Base-by-base conservation (phyloP, 192 early-diverging fungal genomes). In the Coemansia asiatica region DNA sequence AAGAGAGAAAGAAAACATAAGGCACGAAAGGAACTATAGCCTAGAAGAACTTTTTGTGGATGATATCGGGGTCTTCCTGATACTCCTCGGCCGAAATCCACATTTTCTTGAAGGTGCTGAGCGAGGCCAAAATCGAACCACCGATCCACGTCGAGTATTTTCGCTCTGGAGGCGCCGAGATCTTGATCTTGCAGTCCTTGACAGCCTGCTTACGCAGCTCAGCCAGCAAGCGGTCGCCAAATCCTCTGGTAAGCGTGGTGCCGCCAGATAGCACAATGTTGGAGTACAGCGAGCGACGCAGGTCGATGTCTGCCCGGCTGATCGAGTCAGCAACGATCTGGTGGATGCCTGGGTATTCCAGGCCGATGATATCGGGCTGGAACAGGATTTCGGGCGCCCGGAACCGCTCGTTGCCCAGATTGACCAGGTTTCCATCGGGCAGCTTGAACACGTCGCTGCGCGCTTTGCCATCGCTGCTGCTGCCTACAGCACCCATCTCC, bases 101-200 rank as follows among this genome's bases (percentile, higher is more conserved):
- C 94, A 98, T 96, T 88, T 95, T 97, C 76, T 96, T 96, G 85
- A 98, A 98, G n/a, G 96, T 94, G 80, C 92, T 93, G 62, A 98
- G 86, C 10, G 92, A 92, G 7, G 94, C 95, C 50, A 98, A 69
- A 84, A 99, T 98, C 29, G 92, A 94, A 0, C 95, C 95, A 58
- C 95, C 97, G 68, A 98, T 95, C 96, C 97, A 99, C 28, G 95
- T 98, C 28, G 92, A 92, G 80, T 96, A 99, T 75, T 95, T 98
- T 63, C 97, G 90, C 85, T 99, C 97, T 26, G 94, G 95, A 46
- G 95, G 96, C 0, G 96, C 95, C 33, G 88, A 94, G 66, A 99
- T 97, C 75, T 94, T 97, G 75, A 99, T 95, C 83, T 97, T 99
- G 70, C 93, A 85, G 67, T 98, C 95, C 71, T 94, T 95, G 40